Evolutionary conservation across 2,329 filamentous ascomycete species (phyloP).

Genomic region (Colletotrichum siamense): DNA sequence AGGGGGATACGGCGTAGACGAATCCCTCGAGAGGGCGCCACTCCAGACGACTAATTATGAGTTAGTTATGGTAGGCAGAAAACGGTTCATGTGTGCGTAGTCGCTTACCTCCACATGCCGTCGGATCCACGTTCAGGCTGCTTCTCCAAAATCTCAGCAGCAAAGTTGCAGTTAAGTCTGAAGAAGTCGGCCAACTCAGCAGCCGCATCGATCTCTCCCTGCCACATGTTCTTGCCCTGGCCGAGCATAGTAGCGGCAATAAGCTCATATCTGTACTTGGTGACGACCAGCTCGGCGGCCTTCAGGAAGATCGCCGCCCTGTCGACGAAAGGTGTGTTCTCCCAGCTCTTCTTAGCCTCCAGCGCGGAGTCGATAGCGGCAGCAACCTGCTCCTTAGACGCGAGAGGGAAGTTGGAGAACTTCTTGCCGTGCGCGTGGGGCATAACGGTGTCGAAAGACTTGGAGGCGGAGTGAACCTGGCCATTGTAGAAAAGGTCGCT

Average conservation of each 20-base stretch:
- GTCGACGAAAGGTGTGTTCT: conserved; percentile 36
- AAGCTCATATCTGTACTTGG: conserved; percentile 32
- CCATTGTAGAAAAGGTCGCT: conserved; percentile 38
- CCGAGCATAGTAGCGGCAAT: conserved; percentile 46
- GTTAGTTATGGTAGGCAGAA: neutral
- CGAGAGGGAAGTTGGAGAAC: conserved; percentile 40
- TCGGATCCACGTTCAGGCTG: conserved; percentile 37
- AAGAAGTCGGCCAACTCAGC: conserved; percentile 43
- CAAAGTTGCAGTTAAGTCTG: conserved; percentile 34
- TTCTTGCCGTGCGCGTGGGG: conserved; percentile 37
- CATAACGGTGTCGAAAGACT: conserved; percentile 34
- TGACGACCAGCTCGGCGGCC: conserved; percentile 35
- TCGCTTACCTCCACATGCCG: conserved; percentile 34
- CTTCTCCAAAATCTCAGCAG: conserved; percentile 37
- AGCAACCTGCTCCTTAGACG: conserved; percentile 35
- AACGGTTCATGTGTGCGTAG: neutral
- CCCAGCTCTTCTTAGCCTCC: conserved; percentile 36
- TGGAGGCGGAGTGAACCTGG: conserved; percentile 28
- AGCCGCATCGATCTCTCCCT: conserved; percentile 42
- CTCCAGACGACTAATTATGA: conserved; percentile 30
- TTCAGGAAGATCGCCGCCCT: conserved; percentile 40
- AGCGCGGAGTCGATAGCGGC: conserved; percentile 35
- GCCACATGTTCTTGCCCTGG: conserved; percentile 45
- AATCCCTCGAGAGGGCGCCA: conserved; percentile 46
- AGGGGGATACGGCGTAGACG: conserved; percentile 45